These are phyloP conservation scores for Penicillium waksmanii DNA, from an alignment of 495 filamentous ascomycete species.

Conservation along the genomic window DNA sequence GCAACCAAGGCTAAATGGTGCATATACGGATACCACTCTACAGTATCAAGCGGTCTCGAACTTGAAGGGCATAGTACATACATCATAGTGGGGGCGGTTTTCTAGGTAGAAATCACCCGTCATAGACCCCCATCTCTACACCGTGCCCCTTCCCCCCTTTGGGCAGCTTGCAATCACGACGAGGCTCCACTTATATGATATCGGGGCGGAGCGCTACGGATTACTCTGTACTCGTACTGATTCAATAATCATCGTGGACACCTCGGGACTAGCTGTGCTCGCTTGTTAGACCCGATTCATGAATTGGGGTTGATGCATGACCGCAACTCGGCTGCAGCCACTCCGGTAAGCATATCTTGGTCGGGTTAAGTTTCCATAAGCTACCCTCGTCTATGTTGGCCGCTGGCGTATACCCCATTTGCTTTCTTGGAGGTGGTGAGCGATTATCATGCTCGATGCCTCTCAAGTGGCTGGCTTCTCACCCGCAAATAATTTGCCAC, in stretches of 20 bases:
- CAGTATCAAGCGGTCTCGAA: too few relatives aligned
- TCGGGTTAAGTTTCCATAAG: background rate
- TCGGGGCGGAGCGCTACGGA: background rate
- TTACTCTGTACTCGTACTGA: background rate
- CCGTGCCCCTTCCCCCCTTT: background rate
- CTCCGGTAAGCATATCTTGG: background rate
- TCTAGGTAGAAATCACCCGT: background rate
- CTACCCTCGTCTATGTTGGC: background rate
- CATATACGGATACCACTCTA: background rate
- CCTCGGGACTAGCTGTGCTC: background rate
- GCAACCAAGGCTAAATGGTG: background rate
- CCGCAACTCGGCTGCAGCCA: background rate
- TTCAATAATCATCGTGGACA: background rate
- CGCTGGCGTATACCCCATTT: background rate
- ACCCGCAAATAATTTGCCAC: background rate
- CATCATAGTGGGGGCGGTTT: conserved; percentile 1
- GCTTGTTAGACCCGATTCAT: background rate
- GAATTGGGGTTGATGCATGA: background rate
- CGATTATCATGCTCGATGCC: background rate
- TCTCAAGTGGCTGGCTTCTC: background rate
- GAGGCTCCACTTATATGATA: background rate
- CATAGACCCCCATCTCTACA: background rate
- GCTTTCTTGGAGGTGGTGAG: background rate
- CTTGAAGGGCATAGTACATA: background rate
- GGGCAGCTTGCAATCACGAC: background rate